Evolutionary conservation across 768 basidiomycete genomes (phyloP), one percentile per base, ranked within the genome.

Genomic region (Crucibulum laeve): DNA sequence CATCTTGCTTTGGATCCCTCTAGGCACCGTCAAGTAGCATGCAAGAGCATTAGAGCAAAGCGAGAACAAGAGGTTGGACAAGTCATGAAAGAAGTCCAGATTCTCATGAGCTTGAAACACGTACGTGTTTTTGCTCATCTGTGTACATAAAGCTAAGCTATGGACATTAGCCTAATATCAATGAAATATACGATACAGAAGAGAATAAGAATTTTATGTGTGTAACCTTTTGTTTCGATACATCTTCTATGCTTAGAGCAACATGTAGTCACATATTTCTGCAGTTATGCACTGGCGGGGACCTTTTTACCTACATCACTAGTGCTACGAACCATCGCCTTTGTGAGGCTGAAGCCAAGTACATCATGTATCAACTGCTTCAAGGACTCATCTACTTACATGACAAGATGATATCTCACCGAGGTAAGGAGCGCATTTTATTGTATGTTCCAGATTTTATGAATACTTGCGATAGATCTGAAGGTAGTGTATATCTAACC

Each of bases 291-390:
- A 90, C 88, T 0, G 88, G 89, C 7, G 89, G 88, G 18, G 89
- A 91, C 55, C 73, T 91, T n/a, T 91, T 91, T 60, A 87, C 86
- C 2, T 90, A 91, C 60, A 84, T 91, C 50, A 80, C 78, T 13
- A 80, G 72, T 43, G 74, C 80, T 46, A 64, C 73, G 14, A 73
- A 67, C 19, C 57, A 63, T 44, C 76, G 69, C 43, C 69, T 91
- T 14, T 80, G 79, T 48, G 86, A 90, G 65, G 83, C 85, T 13
- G 89, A 91, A 61, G 80, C 83, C 5, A 89, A 90, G 62, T 91
- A 87, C 56, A 80, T 89, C 42, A 85, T 85, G 71, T 91, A 77
- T 53, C 89, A 91, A 59, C 61, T 90, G 15, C 62, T 90, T n/a
- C 71, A 77, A 41, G 88, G 80, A 1, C 61, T 91, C 36, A 69